Evolutionary conservation across 352 stramenopile genomes (phyloP).

Genomic region (Globisporangium megalacanthum): DNA sequence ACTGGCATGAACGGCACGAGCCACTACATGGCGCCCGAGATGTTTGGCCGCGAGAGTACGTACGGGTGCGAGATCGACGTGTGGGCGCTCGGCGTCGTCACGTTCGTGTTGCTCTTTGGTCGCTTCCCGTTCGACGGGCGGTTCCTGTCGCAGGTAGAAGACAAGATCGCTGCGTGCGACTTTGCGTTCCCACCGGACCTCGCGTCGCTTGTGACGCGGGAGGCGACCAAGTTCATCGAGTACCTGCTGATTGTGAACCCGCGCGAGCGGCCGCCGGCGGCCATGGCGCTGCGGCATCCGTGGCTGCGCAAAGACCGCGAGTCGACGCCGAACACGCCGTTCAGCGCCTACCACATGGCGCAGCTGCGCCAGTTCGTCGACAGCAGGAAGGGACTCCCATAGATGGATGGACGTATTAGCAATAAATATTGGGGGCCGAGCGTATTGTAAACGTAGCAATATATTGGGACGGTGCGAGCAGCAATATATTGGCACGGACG

Average conservation of each 20-base stretch:
- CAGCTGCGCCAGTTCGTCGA: constrained; percentile 41
- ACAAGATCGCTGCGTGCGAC: constrained; percentile 66
- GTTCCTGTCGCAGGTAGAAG: constrained; percentile 81
- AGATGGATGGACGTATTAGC: not conserved
- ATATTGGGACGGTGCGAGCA: not conserved
- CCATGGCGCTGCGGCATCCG: constrained; percentile 58
- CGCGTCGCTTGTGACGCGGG: constrained; percentile 41
- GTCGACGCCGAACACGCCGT: constrained; percentile 19
- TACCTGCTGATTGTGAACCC: constrained; percentile 62
- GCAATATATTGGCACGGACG: no score
- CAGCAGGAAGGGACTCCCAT: constrained; percentile 29
- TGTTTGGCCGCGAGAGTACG: constrained; percentile 50
- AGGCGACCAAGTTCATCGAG: constrained; percentile 76
- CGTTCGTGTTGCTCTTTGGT: constrained; percentile 70
- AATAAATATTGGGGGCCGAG: no score
- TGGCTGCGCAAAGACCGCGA: constrained; percentile 48
- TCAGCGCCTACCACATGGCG: constrained; percentile 43
- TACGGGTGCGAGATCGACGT: constrained; percentile 73
- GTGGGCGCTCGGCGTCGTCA: constrained; percentile 73
- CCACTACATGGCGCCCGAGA: constrained; percentile 84
- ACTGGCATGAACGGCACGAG: constrained; percentile 77
- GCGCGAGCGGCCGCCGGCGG: constrained; percentile 50
- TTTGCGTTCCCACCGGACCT: constrained; percentile 56
- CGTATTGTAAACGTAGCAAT: not conserved
- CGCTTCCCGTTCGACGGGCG: constrained; percentile 69